Evolutionary conservation across 768 basidiomycete species (phyloP).

Genomic region (Termitomyces titanicus): DNA sequence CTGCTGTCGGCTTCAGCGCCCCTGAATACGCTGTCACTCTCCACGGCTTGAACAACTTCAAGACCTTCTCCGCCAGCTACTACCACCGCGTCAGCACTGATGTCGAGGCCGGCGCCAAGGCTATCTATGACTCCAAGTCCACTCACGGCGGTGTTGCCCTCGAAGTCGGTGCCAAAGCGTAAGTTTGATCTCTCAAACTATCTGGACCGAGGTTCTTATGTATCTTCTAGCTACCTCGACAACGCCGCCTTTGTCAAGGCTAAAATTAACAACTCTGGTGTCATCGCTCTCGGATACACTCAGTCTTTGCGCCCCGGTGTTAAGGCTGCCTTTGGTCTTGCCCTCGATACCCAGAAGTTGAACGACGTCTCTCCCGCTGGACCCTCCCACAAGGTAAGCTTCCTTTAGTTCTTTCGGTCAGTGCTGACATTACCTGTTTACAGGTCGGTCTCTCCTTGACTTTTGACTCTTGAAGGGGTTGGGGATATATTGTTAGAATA

Average conservation of each 20-base stretch:
- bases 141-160: conserved; percentile 83
- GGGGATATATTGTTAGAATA: conserved; percentile 30
- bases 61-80: conserved; percentile 92
- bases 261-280: conserved; percentile 96
- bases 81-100: conserved; percentile 93
- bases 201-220: neutral
- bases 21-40: conserved; percentile 94
- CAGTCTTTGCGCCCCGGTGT: conserved; percentile 93
- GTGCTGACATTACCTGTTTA: neutral
- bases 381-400: conserved; percentile 71
- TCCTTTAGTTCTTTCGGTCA: neutral
- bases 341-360: conserved; percentile 90
- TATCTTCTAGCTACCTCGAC: conserved; percentile 67
- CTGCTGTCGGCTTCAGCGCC: conserved; percentile 92
- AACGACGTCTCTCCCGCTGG: conserved; percentile 65
- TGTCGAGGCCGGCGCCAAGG: conserved; percentile 95
- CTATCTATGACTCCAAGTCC: conserved; percentile 91
- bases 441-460: conserved; percentile 71
- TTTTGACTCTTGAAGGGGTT: conserved; percentile 62
- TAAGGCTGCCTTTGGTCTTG: conserved; percentile 89
- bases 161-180: conserved; percentile 96
- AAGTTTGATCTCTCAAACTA: conserved; percentile 28
- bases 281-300: conserved; percentile 88
- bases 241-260: conserved; percentile 92
- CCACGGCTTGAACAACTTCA: conserved; percentile 93